Conservation (phyloP, 2,329 filamentous ascomycete genomes). For the Penicillium oxalicum region DNA sequence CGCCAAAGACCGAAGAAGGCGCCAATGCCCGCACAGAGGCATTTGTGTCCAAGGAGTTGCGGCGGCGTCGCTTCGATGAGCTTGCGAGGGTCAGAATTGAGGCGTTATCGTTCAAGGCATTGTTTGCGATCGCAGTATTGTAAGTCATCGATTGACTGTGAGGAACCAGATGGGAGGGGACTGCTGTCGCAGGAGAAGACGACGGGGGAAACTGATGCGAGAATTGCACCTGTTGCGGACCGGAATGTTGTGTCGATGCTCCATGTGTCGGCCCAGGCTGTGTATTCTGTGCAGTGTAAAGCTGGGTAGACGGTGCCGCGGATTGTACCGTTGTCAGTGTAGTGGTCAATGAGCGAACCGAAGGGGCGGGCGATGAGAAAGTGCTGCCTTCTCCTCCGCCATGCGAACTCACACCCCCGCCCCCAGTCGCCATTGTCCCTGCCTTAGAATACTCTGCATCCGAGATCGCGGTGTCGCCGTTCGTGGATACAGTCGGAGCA, state of each 20-base stretch:
- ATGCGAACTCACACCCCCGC: conserved; percentile 58
- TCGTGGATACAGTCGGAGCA: conserved; percentile 77
- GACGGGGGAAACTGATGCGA: conserved; percentile 54
- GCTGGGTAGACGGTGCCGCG: conserved; percentile 47
- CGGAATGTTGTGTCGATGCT: conserved; percentile 34
- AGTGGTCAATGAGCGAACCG: conserved; percentile 59
- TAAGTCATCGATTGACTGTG: conserved; percentile 53
- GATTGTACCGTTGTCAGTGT: conserved; percentile 63
- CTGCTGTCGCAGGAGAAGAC: conserved; percentile 51
- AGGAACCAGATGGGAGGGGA: conserved; percentile 53
- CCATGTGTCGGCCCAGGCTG: conserved; percentile 29
- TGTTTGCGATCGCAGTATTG: conserved; percentile 56
- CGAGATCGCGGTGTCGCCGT: conserved; percentile 68
- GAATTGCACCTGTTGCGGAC: conserved; percentile 46
- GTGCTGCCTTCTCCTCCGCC: conserved; percentile 63
- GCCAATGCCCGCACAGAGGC: conserved; percentile 61
- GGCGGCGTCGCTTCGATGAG: conserved; percentile 56
- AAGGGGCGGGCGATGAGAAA: conserved; percentile 60
- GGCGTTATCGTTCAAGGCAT: conserved; percentile 59
- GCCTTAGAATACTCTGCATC: conserved; percentile 72
- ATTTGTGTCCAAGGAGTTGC: conserved; percentile 61
- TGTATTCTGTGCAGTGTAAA: conserved; percentile 32
- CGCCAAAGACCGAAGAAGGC: conserved; percentile 59
- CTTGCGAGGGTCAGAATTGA: conserved; percentile 61
- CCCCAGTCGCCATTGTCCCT: conserved; percentile 62